A percentile compares a stretch with the other conserved stretches of the same genome.
phyloP scores from a whole-genome alignment of 2,329 filamentous ascomycete genomes.

The Fusarium brevicatenulatum region DNA sequence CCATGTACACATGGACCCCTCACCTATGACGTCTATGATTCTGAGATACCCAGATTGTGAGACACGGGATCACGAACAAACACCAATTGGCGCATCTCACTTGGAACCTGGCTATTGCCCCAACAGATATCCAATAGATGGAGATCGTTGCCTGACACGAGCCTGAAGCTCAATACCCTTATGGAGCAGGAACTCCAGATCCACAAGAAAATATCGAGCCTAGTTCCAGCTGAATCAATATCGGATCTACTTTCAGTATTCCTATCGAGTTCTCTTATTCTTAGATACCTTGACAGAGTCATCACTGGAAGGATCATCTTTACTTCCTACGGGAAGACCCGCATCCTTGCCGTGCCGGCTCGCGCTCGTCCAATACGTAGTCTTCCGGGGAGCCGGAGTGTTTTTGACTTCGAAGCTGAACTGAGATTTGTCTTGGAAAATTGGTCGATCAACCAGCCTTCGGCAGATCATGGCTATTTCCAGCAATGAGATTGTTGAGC shows the following conservation, averaged over 20 bases:
- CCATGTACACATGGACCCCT: accelerated
- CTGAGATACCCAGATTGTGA: too few relatives aligned
- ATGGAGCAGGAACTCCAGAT: too few relatives aligned
- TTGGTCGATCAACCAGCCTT: background rate
- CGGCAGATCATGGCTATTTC: background rate
- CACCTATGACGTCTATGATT: background rate
- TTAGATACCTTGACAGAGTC: background rate
- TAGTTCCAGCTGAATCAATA: background rate
- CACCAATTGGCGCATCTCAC: background rate
- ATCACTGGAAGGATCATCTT: background rate
- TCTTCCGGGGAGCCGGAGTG: background rate
- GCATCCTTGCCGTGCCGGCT: background rate
- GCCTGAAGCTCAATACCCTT: background rate
- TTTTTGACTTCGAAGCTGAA: background rate
- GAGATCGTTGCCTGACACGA: background rate
- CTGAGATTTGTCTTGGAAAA: background rate
- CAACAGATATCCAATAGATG: background rate
- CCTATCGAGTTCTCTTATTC: too few relatives aligned
- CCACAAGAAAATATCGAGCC: background rate
- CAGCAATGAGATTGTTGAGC: background rate
- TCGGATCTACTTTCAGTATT: too few relatives aligned
- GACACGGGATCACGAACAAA: background rate
- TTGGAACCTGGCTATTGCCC: background rate
- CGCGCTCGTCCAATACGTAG: background rate
- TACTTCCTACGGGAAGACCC: background rate